These are phyloP conservation scores for Venturia aucupariae DNA, from an alignment of 2,329 filamentous ascomycete species.

Conservation along the genomic window DNA sequence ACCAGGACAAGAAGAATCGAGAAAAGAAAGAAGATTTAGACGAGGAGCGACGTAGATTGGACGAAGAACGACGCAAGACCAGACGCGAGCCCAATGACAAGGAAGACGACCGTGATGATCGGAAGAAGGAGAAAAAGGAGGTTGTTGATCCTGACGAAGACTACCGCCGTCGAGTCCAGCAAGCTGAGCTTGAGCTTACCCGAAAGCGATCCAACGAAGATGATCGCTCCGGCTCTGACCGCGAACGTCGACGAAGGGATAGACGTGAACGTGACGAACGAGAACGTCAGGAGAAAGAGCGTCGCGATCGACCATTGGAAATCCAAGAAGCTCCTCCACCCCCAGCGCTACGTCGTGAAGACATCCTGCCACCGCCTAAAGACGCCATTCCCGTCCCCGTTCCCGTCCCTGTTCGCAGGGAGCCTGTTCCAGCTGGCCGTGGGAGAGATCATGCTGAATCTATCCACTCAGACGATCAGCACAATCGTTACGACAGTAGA, in stretches of 20 bases:
- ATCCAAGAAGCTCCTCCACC: conserved; percentile 19
- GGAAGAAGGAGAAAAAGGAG: conserved; percentile 24
- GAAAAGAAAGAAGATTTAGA: conserved; percentile 27
- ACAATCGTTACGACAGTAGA: conserved; percentile 2
- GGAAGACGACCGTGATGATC: conserved; percentile 21
- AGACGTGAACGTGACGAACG: conserved; percentile 24
- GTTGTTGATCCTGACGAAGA: conserved; percentile 40
- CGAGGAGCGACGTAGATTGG: conserved; percentile 17
- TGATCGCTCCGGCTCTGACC: conserved; percentile 19
- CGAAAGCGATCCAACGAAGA: conserved; percentile 22
- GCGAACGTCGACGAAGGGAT: conserved; percentile 26
- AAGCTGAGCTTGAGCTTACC: conserved; percentile 26
- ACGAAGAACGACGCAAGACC: conserved; percentile 17
- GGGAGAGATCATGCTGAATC: neutral
- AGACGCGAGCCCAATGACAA: conserved; percentile 27
- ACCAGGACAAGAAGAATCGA: conserved; percentile 17
- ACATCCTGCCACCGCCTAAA: neutral
- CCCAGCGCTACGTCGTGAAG: conserved; percentile 7
- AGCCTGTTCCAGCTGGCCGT: neutral
- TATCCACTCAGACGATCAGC: neutral
- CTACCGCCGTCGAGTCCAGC: conserved; percentile 39
- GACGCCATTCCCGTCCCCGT: neutral
- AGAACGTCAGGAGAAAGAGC: conserved; percentile 19
- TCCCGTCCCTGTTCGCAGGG: neutral
- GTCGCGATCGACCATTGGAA: neutral